Base-by-base conservation (phyloP, 768 basidiomycete genomes). In the Naganishia randhawae region DNA sequence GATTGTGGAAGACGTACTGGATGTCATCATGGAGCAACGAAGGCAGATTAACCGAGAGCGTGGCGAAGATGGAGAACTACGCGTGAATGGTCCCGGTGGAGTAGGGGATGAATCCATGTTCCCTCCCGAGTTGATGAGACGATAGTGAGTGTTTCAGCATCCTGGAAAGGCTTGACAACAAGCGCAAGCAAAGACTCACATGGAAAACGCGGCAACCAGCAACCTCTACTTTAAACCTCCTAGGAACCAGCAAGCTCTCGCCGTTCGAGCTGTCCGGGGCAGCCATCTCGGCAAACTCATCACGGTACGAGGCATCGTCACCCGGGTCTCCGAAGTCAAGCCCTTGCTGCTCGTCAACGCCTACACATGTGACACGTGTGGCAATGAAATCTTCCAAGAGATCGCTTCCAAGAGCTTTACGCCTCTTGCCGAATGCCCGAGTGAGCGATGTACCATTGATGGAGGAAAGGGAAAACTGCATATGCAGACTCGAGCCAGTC, bases 291-390 rank as follows among this genome's bases (percentile, higher is more conserved):
- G 96, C 53, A 88, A 85, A 71, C 83, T 98, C 68, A 95, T 99
- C 78, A 98, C 92, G 37, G 91, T 95, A 71, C 90, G 94, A 48
- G 96, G 96, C 65, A 98, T 99, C 73, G 92, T 98, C 63, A 99
- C 93, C 33, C 92, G 96, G 70, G 93, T 99, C 3, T 97, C 94
- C 3, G 96, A 98, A 82, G 96, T 99, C 77, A 98, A 98, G 77
- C 96, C 96, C 11, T 86, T 98, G 19, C 85, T 99, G 16, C 89
- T 91, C 77, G 93, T 98, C 75, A 96, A 95, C 80, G 96, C 95
- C 33, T 99, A 98, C 80, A 94, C 92, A 0, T 98, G 96, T 81
- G 96, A 98, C 77, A 88, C 92, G 69, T 99, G 96, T 78, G 96
- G 96, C 51, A 91, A 92, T 50, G 96, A 99, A 80, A 95, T 93